These are phyloP conservation scores for Xylogone sp. DNA, from an alignment of 2,329 filamentous ascomycete species.

Conservation along the genomic window DNA sequence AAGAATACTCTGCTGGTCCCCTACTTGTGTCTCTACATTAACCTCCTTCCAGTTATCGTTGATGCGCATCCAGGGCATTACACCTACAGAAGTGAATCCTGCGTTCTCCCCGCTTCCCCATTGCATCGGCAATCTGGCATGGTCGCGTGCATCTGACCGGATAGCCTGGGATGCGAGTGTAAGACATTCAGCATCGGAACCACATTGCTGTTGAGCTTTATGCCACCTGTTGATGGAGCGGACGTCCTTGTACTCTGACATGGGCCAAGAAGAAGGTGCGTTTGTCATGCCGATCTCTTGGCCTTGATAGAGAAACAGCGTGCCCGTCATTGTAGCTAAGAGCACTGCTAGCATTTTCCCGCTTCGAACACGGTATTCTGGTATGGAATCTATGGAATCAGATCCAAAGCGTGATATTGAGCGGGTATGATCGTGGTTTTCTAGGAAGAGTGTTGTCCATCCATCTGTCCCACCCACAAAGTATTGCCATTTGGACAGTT, in stretches of 20 bases:
- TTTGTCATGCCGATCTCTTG: constrained; percentile 59
- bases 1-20: constrained; percentile 48
- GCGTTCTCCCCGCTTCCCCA: constrained; percentile 59
- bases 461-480: constrained; percentile 48
- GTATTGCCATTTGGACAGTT: constrained; percentile 46
- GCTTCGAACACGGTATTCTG: constrained; percentile 36
- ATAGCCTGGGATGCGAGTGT: constrained; percentile 42
- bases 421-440: constrained; percentile 54
- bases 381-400: no score
- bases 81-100: constrained; percentile 55
- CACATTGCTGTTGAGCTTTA: constrained; percentile 26
- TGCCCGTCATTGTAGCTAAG: constrained; percentile 46
- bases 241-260: constrained; percentile 67
- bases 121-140: constrained; percentile 68
- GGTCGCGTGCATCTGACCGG: constrained; percentile 60
- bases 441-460: constrained; percentile 55
- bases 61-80: constrained; percentile 66
- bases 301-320: constrained; percentile 56
- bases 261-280: constrained; percentile 51
- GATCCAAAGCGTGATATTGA: constrained; percentile 44
- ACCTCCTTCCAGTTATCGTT: constrained; percentile 59
- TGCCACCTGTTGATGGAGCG: constrained; percentile 51
- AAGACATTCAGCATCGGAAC: constrained; percentile 34
- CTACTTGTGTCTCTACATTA: constrained; percentile 56
- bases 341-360: constrained; percentile 53